Conservation (phyloP, 768 basidiomycete genomes). For the Panellus pusillus region DNA sequence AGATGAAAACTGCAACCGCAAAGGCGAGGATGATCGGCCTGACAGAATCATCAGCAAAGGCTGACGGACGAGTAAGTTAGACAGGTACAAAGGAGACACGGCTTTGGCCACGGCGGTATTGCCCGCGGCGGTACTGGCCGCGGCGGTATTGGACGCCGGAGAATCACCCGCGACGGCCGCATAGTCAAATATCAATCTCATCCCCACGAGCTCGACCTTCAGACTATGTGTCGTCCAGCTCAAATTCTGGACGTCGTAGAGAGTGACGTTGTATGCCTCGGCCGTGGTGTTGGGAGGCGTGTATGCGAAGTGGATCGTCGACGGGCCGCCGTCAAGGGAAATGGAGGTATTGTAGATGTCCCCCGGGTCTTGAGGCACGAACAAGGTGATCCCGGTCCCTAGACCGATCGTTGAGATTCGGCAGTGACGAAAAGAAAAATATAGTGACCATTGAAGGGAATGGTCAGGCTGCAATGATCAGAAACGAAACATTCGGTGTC, state of each 20-base stretch:
- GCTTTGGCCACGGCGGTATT: neutral
- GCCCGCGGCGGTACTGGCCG: neutral
- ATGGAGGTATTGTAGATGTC: constrained; percentile 18
- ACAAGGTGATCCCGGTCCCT: constrained; percentile 16
- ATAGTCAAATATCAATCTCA: constrained; percentile 12
- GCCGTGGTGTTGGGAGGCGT: neutral
- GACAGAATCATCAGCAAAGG: neutral
- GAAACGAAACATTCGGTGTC: constrained; percentile 7
- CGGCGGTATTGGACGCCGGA: neutral
- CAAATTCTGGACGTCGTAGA: constrained; percentile 15
- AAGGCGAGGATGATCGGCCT: too few species aligned
- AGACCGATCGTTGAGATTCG: neutral
- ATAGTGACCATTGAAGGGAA: constrained; percentile 12
- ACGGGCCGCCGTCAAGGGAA: constrained; percentile 10
- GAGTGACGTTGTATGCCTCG: constrained; percentile 11
- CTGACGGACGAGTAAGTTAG: neutral
- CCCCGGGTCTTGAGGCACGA: constrained; percentile 10
- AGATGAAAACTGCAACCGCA: too few species aligned
- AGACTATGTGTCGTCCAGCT: constrained; percentile 9
- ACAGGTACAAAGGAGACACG: neutral
- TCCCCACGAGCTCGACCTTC: neutral
- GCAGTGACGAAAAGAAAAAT: neutral
- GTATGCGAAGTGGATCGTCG: constrained; percentile 11
- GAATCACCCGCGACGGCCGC: constrained; percentile 15
- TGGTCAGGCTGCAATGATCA: constrained; percentile 15